Conservation (phyloP, 2,329 filamentous ascomycete genomes). For the Nemania diffusa region DNA sequence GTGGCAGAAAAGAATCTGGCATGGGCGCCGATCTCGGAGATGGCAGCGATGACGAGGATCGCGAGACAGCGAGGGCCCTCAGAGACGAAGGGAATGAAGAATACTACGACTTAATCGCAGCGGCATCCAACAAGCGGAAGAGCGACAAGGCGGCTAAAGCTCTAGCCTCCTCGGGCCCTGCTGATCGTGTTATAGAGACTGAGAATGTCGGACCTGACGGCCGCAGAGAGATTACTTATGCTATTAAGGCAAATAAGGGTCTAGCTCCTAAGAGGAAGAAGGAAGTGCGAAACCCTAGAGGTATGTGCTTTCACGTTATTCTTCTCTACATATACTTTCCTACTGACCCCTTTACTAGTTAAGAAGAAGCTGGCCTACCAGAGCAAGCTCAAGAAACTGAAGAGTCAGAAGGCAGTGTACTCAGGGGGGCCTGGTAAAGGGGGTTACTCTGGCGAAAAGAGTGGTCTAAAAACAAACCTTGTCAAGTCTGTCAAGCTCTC, state of each 20-base stretch:
- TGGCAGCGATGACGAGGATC: conserved; percentile 75
- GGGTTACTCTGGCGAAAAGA: conserved; percentile 90
- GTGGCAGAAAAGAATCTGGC: conserved; percentile 74
- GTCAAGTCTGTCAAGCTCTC: conserved; percentile 90
- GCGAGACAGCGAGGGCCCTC: conserved; percentile 60
- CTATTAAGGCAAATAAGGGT: conserved; percentile 98
- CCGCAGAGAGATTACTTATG: conserved; percentile 91
- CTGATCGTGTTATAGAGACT: conserved; percentile 70
- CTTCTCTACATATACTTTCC: background rate
- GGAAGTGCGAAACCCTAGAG: conserved; percentile 91
- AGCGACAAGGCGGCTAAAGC: conserved; percentile 73
- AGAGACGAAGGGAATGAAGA: conserved; percentile 72
- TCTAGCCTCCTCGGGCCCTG: conserved; percentile 69
- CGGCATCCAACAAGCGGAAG: conserved; percentile 74
- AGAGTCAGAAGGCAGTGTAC: conserved; percentile 85
- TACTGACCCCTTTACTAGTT: conserved; percentile 26
- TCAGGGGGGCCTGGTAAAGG: conserved; percentile 85
- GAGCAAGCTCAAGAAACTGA: conserved; percentile 96
- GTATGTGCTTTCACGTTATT: conserved; percentile 24
- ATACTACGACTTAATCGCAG: conserved; percentile 90
- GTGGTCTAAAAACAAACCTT: conserved; percentile 93
- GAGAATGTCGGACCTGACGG: conserved; percentile 82
- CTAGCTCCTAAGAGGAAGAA: conserved; percentile 90
- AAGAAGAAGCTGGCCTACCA: conserved; percentile 99
- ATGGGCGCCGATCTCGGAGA: conserved; percentile 74